A percentile compares a stretch with the other conserved stretches of the same genome.
Evolutionary conservation across 208 protist genomes (phyloP).

Genomic region (Trypanosoma scelopori): DNA sequence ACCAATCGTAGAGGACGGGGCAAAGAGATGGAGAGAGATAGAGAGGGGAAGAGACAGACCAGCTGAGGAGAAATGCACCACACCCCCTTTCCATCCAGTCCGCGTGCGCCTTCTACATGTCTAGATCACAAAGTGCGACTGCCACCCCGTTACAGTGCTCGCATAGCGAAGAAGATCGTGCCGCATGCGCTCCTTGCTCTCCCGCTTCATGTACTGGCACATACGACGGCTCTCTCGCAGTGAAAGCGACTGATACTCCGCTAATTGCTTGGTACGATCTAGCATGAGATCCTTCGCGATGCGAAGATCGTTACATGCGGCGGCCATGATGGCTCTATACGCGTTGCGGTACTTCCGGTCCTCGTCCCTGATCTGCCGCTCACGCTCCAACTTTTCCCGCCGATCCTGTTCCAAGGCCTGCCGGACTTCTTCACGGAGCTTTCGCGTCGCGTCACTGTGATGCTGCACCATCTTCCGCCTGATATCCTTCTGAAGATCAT

Average conservation of each 20-base stretch:
- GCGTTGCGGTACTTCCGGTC: constrained; percentile 72
- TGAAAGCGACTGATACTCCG: constrained; percentile 64
- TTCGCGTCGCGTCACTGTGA: constrained; percentile 49
- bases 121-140: constrained; percentile 49
- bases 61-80: background rate
- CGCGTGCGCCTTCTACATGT: background rate
- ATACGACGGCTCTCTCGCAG: constrained; percentile 67
- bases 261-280: constrained; percentile 57
- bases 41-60: background rate
- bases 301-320: constrained; percentile 63
- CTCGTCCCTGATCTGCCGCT: constrained; percentile 68
- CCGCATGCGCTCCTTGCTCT: constrained; percentile 50
- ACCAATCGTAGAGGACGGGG: too few species aligned
- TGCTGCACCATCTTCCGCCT: constrained; percentile 62
- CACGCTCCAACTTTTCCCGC: constrained; percentile 47
- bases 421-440: constrained; percentile 52
- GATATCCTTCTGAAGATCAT: constrained; percentile 63
- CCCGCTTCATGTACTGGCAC: constrained; percentile 62
- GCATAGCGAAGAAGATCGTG: constrained; percentile 71
- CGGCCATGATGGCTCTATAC: constrained; percentile 71
- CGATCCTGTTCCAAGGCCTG: constrained; percentile 28
- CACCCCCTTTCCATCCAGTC: too few species aligned
- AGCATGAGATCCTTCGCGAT: constrained; percentile 70
- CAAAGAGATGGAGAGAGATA: too few species aligned
- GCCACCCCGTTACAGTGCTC: constrained; percentile 71